These are phyloP conservation scores for Tephrocybe sp. DNA, from an alignment of 768 basidiomycete genomes.

Conservation along the genomic window DNA sequence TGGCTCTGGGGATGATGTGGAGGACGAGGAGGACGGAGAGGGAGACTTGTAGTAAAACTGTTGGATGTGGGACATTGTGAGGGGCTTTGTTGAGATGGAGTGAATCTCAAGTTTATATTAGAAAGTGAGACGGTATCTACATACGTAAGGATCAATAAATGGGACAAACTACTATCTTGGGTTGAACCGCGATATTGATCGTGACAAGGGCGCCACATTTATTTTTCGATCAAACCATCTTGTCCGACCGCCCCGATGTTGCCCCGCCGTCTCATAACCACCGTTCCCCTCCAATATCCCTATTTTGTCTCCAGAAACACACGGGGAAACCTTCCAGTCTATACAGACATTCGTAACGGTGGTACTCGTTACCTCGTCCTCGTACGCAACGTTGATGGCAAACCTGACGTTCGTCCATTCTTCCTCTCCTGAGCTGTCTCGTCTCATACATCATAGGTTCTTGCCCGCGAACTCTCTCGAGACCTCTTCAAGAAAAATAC, in stretches of 20 bases:
- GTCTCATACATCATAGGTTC: constrained; percentile 39
- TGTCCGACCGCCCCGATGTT: constrained; percentile 15
- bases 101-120: constrained; percentile 27
- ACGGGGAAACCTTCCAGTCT: constrained; percentile 70
- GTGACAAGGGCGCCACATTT: constrained; percentile 19
- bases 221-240: constrained; percentile 10
- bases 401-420: constrained; percentile 46
- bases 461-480: constrained; percentile 55
- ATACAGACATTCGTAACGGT: constrained; percentile 70
- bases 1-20: constrained; percentile 25
- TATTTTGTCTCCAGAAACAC: constrained; percentile 72
- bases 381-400: constrained; percentile 71
- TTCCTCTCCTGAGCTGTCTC: background rate
- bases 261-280: constrained; percentile 14
- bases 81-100: constrained; percentile 11
- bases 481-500: constrained; percentile 51
- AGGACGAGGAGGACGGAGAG: constrained; percentile 17
- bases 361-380: constrained; percentile 58
- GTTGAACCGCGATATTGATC: constrained; percentile 15
- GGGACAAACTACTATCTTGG: constrained; percentile 1
- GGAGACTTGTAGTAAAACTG: constrained; percentile 2
- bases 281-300: constrained; percentile 19
- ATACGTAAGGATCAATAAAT: constrained; percentile 26
- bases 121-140: constrained; percentile 28
- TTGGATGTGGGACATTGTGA: constrained; percentile 22